phyloP scores from a whole-genome alignment of 1,139 yeast species.

The Yamadazyma conglobata region DNA sequence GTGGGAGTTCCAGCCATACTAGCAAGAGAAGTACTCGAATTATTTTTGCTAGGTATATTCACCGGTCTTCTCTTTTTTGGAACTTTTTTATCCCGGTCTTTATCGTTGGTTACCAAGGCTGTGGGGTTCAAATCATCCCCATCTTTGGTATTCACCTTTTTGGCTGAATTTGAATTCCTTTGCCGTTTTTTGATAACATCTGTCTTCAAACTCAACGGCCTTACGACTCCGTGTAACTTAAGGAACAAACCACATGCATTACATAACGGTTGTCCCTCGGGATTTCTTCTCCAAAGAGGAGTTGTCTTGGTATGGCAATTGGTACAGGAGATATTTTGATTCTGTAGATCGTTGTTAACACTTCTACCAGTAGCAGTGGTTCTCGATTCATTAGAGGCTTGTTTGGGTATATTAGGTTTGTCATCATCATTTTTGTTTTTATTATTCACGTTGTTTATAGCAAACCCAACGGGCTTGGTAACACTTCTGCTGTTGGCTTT shows the following conservation, averaged over 20 bases:
- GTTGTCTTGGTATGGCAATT: slow-evolving; percentile 57
- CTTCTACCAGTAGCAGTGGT: slow-evolving; percentile 1
- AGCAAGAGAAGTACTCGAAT: background rate
- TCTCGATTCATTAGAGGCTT: background rate
- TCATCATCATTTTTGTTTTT: background rate
- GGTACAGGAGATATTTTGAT: slow-evolving; percentile 26
- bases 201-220: slow-evolving; percentile 55
- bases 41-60: slow-evolving; percentile 8
- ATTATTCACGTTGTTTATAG: too few species aligned
- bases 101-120: slow-evolving; percentile 14
- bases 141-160: slow-evolving; percentile 19
- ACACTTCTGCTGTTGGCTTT: background rate
- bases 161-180: slow-evolving; percentile 12
- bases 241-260: slow-evolving; percentile 60
- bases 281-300: slow-evolving; percentile 58
- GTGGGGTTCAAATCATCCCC: slow-evolving; percentile 41
- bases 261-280: slow-evolving; percentile 54
- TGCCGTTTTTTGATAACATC: slow-evolving; percentile 56
- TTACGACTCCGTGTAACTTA: slow-evolving; percentile 55
- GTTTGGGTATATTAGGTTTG: background rate
- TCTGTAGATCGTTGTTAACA: slow-evolving; percentile 7
- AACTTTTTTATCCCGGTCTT: slow-evolving; percentile 12
- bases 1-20: too few species aligned
- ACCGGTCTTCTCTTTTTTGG: slow-evolving; percentile 16
- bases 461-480: too few species aligned